phyloP scores from a whole-genome alignment of 352 stramenopile genomes.

The Peronospora belbahrii region DNA sequence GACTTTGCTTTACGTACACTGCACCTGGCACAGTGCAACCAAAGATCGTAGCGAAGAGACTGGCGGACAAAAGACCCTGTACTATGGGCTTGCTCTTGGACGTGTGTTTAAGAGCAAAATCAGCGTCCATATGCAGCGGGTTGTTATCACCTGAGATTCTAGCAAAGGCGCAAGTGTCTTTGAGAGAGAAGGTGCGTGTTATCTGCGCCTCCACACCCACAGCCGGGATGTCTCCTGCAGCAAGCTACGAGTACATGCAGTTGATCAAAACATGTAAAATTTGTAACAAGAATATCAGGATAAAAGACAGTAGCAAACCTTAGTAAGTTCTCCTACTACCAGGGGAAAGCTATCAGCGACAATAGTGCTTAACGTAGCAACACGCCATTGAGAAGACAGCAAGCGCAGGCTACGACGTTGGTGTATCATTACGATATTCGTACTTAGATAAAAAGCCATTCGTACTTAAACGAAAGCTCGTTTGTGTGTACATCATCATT shows the following conservation, averaged over 20 bases:
- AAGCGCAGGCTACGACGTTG: not conserved
- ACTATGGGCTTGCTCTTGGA: constrained; percentile 43
- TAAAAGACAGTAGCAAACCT: constrained; percentile 11
- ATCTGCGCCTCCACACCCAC: constrained; percentile 54
- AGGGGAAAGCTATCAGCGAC: constrained; percentile 7
- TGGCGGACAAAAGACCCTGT: constrained; percentile 71
- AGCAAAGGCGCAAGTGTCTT: constrained; percentile 58
- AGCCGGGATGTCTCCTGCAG: constrained; percentile 30
- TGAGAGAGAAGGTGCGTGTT: constrained; percentile 49
- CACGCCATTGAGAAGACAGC: not conserved
- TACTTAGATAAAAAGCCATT: constrained; percentile 25
- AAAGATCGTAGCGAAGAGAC: constrained; percentile 81
- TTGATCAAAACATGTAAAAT: not conserved
- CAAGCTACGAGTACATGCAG: constrained; percentile 29
- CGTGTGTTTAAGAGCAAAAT: constrained; percentile 22
- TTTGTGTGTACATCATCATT: constrained; percentile 8
- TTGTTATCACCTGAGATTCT: constrained; percentile 64
- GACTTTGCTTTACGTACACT: constrained; percentile 66
- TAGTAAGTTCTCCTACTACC: constrained; percentile 31
- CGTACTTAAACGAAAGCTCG: not conserved
- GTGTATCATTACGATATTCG: not conserved
- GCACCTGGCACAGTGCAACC: constrained; percentile 57
- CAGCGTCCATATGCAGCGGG: constrained; percentile 62
- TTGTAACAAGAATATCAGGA: not conserved
- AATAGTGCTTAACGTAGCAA: constrained; percentile 12